These are phyloP conservation scores for Cladobotryum protrusum DNA, from an alignment of 2,329 filamentous ascomycete species.

Conservation along the genomic window DNA sequence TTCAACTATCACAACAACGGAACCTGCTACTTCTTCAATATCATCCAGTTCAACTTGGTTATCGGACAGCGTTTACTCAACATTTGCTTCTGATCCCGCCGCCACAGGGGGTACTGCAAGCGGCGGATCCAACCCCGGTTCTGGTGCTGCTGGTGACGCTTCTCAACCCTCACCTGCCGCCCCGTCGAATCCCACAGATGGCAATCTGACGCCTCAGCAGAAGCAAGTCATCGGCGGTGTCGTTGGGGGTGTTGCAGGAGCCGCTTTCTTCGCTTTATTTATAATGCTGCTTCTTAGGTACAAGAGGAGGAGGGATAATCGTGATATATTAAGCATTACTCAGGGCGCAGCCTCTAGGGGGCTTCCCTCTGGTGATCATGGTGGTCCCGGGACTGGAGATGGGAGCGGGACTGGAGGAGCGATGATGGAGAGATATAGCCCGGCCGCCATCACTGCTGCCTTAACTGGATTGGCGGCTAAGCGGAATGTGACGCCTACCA, in stretches of 20 bases:
- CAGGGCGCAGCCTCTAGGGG: conserved; percentile 27
- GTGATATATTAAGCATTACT: conserved; percentile 38
- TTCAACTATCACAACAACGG: not conserved
- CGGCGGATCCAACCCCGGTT: not conserved
- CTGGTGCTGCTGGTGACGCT: not conserved
- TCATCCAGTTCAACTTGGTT: conserved; percentile 1
- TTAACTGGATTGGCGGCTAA: conserved; percentile 42
- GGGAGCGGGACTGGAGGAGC: conserved; percentile 16
- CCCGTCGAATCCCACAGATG: conserved; percentile 16
- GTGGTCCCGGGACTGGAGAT: conserved; percentile 15
- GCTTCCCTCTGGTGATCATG: conserved; percentile 20
- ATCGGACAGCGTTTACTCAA: conserved; percentile 1
- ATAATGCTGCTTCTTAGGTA: conserved; percentile 48
- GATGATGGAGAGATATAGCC: conserved; percentile 42
- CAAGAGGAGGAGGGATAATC: conserved; percentile 44
- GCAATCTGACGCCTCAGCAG: conserved; percentile 25
- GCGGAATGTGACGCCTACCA: conserved; percentile 23
- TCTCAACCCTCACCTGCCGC: conserved; percentile 15
- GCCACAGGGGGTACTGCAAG: conserved; percentile 1
- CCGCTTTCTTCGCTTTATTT: conserved; percentile 50
- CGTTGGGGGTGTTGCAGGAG: conserved; percentile 51
- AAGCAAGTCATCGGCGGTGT: conserved; percentile 49
- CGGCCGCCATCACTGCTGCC: conserved; percentile 40
- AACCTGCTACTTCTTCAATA: no score
- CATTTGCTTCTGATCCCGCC: conserved; percentile 2